Evolutionary conservation across 1,284 basidiomycete genomes (phyloP), one percentile per base, ranked within the genome.

Genomic region (Pisolithus thermaeus): DNA sequence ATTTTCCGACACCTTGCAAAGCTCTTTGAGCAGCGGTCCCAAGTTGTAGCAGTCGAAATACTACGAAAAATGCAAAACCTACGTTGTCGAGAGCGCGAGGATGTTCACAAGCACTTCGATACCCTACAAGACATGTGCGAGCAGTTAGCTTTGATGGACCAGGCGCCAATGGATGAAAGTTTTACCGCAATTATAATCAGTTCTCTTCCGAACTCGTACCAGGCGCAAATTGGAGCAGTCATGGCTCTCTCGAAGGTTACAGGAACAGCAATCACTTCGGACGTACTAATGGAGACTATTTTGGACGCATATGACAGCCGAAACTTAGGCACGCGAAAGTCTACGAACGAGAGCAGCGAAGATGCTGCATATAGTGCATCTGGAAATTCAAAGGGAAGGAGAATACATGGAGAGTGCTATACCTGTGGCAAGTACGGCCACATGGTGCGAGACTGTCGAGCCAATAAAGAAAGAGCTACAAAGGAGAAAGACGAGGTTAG

Each of bases 111-210:
- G 0, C 62, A 65, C 46, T 56, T 65, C 23, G 44, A 52, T 6
- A 56, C 50, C 16, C 38, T 64, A 11, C 22, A 30, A 2, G 47
- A 36, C 12, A 50, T 64, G 51, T 45, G 48, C 2, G 59, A 64
- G 22, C 48, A 62, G 12, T 53, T 64, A 1, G 52, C 57, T 1
- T 54, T 58, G 0, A 61, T 63, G 59, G 61, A 59, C 11, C 46
- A 50, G 4, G 20, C 53, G 0, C 48, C 52, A 14, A 28, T 36
- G 7, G 56, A 62, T 11, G 47, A 54, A 1, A 54, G 59, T 35
- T 59, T 56, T 44, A 43, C 45, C 20, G 49, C 39, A 14, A 43
- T 49, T 25, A 42, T 49, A 5, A 18, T 49, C 18, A 27, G 7
- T 3, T 49, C 39, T 14, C 32, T 42, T 30, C 36, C 36, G 3